phyloP scores from a whole-genome alignment of 352 stramenopile genomes.

The Globisporangium iwayamae region DNA sequence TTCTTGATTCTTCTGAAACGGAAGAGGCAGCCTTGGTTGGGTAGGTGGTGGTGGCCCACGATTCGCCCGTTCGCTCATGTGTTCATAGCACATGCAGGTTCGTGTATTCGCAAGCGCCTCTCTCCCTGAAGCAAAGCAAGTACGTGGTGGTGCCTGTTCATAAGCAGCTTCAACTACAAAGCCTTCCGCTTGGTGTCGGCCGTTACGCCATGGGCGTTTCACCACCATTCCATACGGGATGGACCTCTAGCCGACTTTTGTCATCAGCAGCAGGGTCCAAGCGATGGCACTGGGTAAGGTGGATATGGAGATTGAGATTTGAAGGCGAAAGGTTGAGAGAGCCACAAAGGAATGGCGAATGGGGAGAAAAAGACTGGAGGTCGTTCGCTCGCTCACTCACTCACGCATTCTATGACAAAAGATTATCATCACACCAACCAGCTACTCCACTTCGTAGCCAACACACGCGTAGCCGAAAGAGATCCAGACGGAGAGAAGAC shows the following conservation, averaged over 20 bases:
- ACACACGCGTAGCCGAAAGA: background rate
- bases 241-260: background rate
- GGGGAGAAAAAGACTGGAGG: background rate
- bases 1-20: background rate
- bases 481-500: background rate
- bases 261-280: background rate
- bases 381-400: background rate
- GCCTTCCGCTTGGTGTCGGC: too few species aligned
- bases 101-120: too few species aligned
- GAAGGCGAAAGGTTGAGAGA: background rate
- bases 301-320: background rate
- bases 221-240: too few species aligned
- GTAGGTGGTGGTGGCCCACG: background rate
- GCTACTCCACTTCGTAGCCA: background rate
- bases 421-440: constrained; percentile 5
- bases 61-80: too few species aligned
- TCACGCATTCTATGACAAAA: constrained; percentile 4
- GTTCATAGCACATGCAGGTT: too few species aligned
- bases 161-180: too few species aligned
- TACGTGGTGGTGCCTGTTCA: too few species aligned
- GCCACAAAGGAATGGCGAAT: background rate
- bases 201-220: too few species aligned
- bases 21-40: background rate
- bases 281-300: background rate
- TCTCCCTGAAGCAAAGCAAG: too few species aligned